Evolutionary conservation across 2,329 filamentous ascomycete genomes (phyloP), one percentile per base, ranked within the genome.

Genomic region (Monascus ruber): DNA sequence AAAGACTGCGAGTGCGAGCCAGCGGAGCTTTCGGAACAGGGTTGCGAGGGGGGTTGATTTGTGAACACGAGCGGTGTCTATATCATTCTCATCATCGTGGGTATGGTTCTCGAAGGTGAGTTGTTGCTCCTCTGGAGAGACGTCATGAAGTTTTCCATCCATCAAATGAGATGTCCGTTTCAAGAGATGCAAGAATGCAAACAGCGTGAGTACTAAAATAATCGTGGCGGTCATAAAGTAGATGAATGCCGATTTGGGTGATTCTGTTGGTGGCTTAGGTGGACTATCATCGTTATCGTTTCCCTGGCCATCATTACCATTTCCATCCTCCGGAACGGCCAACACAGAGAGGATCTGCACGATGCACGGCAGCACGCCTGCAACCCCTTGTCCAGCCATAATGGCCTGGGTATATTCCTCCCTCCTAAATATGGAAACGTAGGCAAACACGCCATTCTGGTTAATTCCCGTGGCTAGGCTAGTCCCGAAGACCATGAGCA

Each of bases 391-490:
- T 1, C 91, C 91, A 3, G 82, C 80, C 88, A 98, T 96, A 61
- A 96, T 87, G 24, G 83, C 89, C 63, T 96, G 89, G 40, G 86
- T 94, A 61, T 96, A 98, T 61, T 91, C 85, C 17, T 82, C 77
- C 37, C 84, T 72, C 29, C 81, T 85, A 54, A 94, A 96, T 38
- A 85, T 81, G 3, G 84, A 78, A 3, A 86, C 87, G 57, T 88
- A 96, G 2, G 91, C 86, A 59, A 95, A 94, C 7, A 91, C 78
- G 11, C 91, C 91, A 60, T 96, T 96, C 64, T 96, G 91, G 49
- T 88, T 83, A 37, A 95, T 70, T 0, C 84, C 88, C 0, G 87
- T 83, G 0, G 85, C 87, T 55, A 83, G 71, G 47, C 86, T 85
- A 0, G 87, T 77, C n/a, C 70, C 66, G 44, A 83, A 80, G 4